Evolutionary conservation across 257 asterid species (phyloP).

Genomic region (Orobanche coerulescens): DNA sequence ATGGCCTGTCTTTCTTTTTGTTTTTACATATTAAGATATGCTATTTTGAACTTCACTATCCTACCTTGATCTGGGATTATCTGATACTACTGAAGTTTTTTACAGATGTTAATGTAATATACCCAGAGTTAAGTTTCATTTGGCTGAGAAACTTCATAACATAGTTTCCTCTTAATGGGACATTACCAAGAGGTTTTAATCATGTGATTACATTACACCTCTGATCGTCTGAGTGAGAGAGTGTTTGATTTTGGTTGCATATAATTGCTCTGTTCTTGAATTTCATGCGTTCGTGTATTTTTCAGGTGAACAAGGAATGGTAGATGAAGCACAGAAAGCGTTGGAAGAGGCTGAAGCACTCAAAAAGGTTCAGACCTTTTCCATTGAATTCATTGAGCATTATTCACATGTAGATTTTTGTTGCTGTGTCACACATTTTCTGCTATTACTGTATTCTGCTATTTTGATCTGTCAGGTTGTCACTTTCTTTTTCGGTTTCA

Average conservation of each 20-base stretch:
- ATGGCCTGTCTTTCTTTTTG: neutral
- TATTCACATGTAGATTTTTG: neutral
- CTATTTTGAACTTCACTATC: neutral
- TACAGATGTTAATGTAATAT: neutral
- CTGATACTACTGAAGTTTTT: neutral
- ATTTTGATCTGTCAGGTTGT: neutral
- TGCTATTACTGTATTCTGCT: neutral
- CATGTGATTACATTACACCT: neutral
- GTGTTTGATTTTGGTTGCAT: neutral
- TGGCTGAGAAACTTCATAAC: neutral
- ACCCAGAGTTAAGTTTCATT: slow-evolving; percentile 2
- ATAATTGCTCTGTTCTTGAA: neutral
- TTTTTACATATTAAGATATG: neutral
- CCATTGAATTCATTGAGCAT: slow-evolving; percentile 20
- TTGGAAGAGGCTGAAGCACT: slow-evolving; percentile 94
- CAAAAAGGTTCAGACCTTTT: slow-evolving; percentile 44
- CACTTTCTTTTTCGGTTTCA: neutral
- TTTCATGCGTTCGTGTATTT: slow-evolving; percentile 16
- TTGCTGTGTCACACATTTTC: neutral
- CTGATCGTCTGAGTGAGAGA: neutral
- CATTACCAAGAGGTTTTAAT: neutral
- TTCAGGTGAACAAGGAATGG: slow-evolving; percentile 82
- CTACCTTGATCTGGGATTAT: neutral
- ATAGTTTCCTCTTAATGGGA: neutral
- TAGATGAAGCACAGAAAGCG: slow-evolving; percentile 85